A percentile compares a stretch with the other conserved stretches of the same genome.
Evolutionary conservation across 1,139 yeast species (phyloP).

Genomic region (Pichia sp.): DNA sequence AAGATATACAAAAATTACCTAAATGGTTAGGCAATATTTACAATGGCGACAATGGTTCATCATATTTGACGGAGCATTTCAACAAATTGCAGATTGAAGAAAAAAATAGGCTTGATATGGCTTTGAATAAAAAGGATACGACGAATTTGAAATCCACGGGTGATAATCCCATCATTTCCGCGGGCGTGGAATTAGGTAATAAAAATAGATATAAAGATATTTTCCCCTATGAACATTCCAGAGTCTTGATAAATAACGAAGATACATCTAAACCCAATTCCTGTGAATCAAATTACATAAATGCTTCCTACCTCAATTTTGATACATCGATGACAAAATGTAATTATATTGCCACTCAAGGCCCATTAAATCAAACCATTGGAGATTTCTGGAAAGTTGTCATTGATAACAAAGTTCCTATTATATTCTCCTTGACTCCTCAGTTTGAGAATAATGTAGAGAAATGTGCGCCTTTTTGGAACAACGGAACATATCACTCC

Average conservation of each 20-base stretch:
- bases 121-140: constrained; percentile 20
- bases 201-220: constrained; percentile 52
- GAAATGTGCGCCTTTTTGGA: constrained; percentile 53
- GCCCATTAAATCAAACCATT: constrained; percentile 44
- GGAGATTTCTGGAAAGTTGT: constrained; percentile 53
- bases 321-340: constrained; percentile 16
- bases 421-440: constrained; percentile 43
- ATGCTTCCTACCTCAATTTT: constrained; percentile 31
- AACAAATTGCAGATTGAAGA: constrained; percentile 28
- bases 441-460: constrained; percentile 44
- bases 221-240: constrained; percentile 43
- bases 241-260: constrained; percentile 35
- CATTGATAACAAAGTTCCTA: constrained; percentile 32
- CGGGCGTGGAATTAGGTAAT: constrained; percentile 47
- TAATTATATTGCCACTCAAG: constrained; percentile 48
- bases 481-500: constrained; percentile 36
- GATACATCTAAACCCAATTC: background rate
- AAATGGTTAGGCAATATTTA: constrained; percentile 28
- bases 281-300: constrained; percentile 25
- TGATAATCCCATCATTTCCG: constrained; percentile 23
- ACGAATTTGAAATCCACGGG: constrained; percentile 1
- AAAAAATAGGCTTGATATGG: constrained; percentile 27
- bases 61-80: constrained; percentile 25
- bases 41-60: constrained; percentile 25
- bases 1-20: constrained; percentile 26